Base-by-base conservation (phyloP, 257 asterid genomes). In the Ballota nigra region DNA sequence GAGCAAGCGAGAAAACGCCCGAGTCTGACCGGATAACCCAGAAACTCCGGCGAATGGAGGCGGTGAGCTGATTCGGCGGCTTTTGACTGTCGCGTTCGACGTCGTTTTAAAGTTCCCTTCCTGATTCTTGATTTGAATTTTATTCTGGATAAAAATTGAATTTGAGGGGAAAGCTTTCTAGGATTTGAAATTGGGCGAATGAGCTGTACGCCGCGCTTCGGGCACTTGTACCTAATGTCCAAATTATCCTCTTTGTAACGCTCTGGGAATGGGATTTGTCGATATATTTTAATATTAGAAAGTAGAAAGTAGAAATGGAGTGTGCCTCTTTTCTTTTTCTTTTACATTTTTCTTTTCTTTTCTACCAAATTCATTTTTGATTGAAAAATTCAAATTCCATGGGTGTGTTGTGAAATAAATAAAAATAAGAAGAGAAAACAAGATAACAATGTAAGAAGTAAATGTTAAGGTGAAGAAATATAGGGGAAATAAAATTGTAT, bases 31-130 rank as follows among this genome's bases (percentile, higher is more conserved):
- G 79, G 66, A 45, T 19, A 10, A 64, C 4, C 57, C 68, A 45
- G 67, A 70, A 34, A 56, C 66, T 66, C 81, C 79, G 70, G 75
- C 19, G 61, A 20, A 51, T 5, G 69, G 75, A 19, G 73, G 29
- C 31, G 28, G 71, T 29, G 70, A 82, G 87, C 83, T 68, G 78
- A 71, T 52, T 45, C 81, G 26, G 75, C 77, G 69, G 82, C 72
- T 70, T 28, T n/a, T 38, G 60, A 62, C 60, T 63, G 53, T 6
- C 38, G 20, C 3, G 34, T 16, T 57, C 62, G 71, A 72, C 40
- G 70, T 59, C 82, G 57, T 66, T 74, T 36, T 7, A 36, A 29
- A 69, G 72, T 53, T 43, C 10, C 34, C 69, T 33, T 56, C 11
- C 33, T 15, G 52, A 43, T 13, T 43, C 52, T 43, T 33, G 63